Percentiles rank a stretch among this genome's conserved stretches.
phyloP scores from a whole-genome alignment of 495 filamentous ascomycete species.

The Lichenothelia convexa region DNA sequence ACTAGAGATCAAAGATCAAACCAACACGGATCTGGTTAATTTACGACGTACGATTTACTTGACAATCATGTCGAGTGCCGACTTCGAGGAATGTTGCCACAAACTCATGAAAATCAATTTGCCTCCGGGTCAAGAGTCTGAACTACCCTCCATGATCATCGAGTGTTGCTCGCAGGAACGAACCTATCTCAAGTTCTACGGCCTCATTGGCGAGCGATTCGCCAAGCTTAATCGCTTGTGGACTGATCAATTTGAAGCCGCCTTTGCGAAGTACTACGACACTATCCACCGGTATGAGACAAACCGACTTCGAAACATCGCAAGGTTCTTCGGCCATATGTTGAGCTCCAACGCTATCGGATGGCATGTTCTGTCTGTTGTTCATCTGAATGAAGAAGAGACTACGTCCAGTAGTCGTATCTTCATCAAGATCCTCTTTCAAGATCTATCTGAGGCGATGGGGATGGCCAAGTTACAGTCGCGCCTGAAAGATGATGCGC shows the following conservation, averaged over 20 bases:
- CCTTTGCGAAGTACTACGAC: conserved; percentile 85
- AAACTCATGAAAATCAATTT: conserved; percentile 55
- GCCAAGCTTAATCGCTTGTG: conserved; percentile 88
- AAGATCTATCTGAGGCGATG: conserved; percentile 73
- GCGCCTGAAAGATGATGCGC: conserved; percentile 54
- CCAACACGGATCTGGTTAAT: conserved; percentile 85
- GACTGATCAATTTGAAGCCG: conserved; percentile 75
- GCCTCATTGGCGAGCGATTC: conserved; percentile 83
- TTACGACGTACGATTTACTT: conserved; percentile 88
- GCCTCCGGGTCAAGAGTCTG: conserved; percentile 70
- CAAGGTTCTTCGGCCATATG: conserved; percentile 84
- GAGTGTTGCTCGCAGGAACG: conserved; percentile 91
- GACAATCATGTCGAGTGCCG: conserved; percentile 86
- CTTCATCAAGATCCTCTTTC: conserved; percentile 94
- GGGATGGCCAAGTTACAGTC: conserved; percentile 63
- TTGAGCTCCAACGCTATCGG: conserved; percentile 72
- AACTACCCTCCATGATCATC: conserved; percentile 89
- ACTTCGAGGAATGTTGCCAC: conserved; percentile 90
- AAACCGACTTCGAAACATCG: conserved; percentile 83
- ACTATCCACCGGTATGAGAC: conserved; percentile 95
- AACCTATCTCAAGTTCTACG: conserved; percentile 93
- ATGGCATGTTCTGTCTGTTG: conserved; percentile 71
- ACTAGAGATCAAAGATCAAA: conserved; percentile 95
- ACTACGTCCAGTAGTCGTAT: conserved; percentile 90
- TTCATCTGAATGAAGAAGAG: conserved; percentile 90